Conservation (phyloP, 2,329 filamentous ascomycete genomes). For the Malbranchea zuffiana region DNA sequence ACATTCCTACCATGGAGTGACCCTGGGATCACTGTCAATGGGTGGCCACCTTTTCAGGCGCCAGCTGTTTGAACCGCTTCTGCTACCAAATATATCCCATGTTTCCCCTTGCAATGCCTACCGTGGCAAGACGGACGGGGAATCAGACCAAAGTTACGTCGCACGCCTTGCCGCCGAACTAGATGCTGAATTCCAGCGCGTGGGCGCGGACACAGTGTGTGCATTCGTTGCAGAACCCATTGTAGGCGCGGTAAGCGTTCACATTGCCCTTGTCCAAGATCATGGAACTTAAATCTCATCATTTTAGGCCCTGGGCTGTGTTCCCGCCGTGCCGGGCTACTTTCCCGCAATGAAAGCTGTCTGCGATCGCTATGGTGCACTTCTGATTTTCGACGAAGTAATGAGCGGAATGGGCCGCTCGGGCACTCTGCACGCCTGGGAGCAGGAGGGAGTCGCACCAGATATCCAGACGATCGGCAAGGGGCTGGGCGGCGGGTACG, state of each 20-base stretch:
- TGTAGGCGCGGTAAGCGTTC: slow-evolving; percentile 51
- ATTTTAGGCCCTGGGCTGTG: slow-evolving; percentile 53
- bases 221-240: slow-evolving; percentile 65
- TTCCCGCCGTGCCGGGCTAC: slow-evolving; percentile 56
- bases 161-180: slow-evolving; percentile 51
- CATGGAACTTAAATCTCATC: neutral
- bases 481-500: slow-evolving; percentile 47
- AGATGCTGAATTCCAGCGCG: slow-evolving; percentile 52
- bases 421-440: slow-evolving; percentile 50
- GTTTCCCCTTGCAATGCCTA: slow-evolving; percentile 60
- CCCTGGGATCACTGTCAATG: slow-evolving; percentile 54
- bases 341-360: slow-evolving; percentile 56
- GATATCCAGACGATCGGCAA: slow-evolving; percentile 53
- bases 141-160: slow-evolving; percentile 52
- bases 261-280: neutral
- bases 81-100: slow-evolving; percentile 46
- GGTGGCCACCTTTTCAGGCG: slow-evolving; percentile 53
- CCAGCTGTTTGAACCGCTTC: slow-evolving; percentile 49
- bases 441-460: slow-evolving; percentile 47
- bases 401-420: slow-evolving; percentile 55
- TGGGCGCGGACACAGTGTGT: slow-evolving; percentile 56
- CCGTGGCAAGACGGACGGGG: slow-evolving; percentile 41
- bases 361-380: slow-evolving; percentile 59
- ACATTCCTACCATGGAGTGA: slow-evolving; percentile 60
- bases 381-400: slow-evolving; percentile 70